These are phyloP conservation scores for Glebionis coronaria DNA, from an alignment of 129 eudicot species.

Conservation along the genomic window DNA sequence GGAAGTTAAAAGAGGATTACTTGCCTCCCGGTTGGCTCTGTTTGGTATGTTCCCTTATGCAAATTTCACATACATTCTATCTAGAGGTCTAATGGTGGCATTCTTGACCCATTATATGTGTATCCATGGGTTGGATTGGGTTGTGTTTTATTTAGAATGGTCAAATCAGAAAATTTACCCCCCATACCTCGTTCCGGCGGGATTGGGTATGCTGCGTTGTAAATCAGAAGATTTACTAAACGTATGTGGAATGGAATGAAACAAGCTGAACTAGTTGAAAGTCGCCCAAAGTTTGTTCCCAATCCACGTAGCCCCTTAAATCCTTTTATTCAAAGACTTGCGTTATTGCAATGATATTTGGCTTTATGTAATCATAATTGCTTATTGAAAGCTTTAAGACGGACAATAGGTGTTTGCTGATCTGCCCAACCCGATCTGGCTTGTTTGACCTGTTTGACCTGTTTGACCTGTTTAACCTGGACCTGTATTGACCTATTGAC, in stretches of 20 bases:
- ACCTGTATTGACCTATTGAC: too few relatives aligned
- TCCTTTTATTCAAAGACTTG: neutral
- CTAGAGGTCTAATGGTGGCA: neutral
- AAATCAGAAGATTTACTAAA: too few relatives aligned
- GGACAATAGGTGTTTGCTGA: neutral
- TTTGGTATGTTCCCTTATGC: slow-evolving; percentile 47
- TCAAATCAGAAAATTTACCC: too few relatives aligned
- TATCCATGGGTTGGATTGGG: too few relatives aligned
- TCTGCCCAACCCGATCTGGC: neutral
- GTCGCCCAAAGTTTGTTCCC: neutral
- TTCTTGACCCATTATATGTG: too few relatives aligned
- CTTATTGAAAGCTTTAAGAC: too few relatives aligned
- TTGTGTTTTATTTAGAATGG: neutral
- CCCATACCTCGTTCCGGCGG: too few relatives aligned
- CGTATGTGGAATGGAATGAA: neutral
- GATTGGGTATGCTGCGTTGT: too few relatives aligned
- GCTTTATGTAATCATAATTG: too few relatives aligned
- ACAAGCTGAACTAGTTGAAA: neutral
- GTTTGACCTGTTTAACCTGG: neutral
- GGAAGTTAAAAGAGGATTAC: slow-evolving; percentile 80
- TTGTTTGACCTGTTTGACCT: neutral
- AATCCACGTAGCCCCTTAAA: neutral
- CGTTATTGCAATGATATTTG: neutral
- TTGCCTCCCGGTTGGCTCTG: slow-evolving; percentile 96
- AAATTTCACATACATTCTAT: neutral